phyloP scores from a whole-genome alignment of 768 basidiomycete species.

The Dentipellis fragilis region DNA sequence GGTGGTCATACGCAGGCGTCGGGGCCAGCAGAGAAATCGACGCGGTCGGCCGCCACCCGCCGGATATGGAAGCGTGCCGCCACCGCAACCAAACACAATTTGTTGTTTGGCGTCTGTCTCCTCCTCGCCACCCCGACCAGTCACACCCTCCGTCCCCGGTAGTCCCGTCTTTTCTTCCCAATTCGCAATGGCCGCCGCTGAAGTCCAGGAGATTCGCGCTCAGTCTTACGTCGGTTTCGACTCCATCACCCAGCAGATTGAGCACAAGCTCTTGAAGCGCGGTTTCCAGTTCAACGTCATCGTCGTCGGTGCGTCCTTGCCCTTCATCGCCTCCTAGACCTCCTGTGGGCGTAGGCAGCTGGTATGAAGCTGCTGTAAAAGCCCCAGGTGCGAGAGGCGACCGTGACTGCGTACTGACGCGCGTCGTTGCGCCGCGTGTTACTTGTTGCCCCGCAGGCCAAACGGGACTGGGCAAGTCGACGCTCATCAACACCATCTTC shows the following conservation, averaged over 20 bases:
- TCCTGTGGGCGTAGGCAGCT: background rate
- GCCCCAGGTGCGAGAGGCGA: no score
- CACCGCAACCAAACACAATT: background rate
- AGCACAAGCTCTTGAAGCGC: slow-evolving; percentile 97
- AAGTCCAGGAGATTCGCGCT: slow-evolving; percentile 71
- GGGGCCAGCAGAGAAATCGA: background rate
- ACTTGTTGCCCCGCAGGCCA: slow-evolving; percentile 47
- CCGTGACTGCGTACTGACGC: background rate
- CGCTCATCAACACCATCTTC: slow-evolving; percentile 97
- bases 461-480: slow-evolving; percentile 97
- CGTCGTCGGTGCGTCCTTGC: slow-evolving; percentile 66
- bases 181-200: slow-evolving; percentile 10
- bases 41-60: background rate
- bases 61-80: background rate
- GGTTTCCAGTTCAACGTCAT: slow-evolving; percentile 99
- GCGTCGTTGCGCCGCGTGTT: background rate
- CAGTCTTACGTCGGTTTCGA: slow-evolving; percentile 96
- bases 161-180: slow-evolving; percentile 1
- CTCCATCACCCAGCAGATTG: slow-evolving; percentile 93
- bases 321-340: no score
- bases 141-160: background rate
- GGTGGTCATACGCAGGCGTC: background rate
- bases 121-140: background rate
- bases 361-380: no score
- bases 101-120: background rate